Base-by-base conservation (phyloP, 345 rosid genomes). In the Acer campestre region DNA sequence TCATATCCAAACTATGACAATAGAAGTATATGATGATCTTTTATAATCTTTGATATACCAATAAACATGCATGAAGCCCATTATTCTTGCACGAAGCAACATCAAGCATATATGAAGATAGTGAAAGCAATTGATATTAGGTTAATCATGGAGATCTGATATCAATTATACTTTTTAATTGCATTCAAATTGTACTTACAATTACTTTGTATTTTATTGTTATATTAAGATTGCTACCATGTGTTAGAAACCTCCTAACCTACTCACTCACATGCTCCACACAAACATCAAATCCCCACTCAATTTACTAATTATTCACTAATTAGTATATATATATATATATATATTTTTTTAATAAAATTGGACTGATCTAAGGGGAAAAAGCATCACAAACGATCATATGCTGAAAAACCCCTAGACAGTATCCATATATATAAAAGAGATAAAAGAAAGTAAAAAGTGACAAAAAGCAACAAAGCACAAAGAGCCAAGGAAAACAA, bases 11-110 rank as follows among this genome's bases (percentile, higher is more conserved):
- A 53, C 46, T 66, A 66, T 16, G 35, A 14, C 7, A 16, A 65
- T 65, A 13, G 46, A 31, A 65, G 12, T 65, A 31, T 35, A 8
- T 35, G 29, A 35, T 44, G 29, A 35, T 44, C 0, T 65, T 61
- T 74, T 73, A 61, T 74, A 12, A 74, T 22, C 62, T 46, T 70
- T 76, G 20, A 58, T 68, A 58, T 48, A 51, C 80, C 84, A 75
- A 80, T 76, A 81, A 81, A 83, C 88, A 83, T 29, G 31, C 27
- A 25, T 84, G 89, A 82, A 73, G 35, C 68, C 88, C 86, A 81
- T 82, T 73, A 74, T 66, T 74, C 62, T 40, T n/a, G 73, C 61
- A 68, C 22, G 71, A 72, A 80, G 72, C 66, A 70, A 76, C 76
- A 22, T 68, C 20, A 79, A 67, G 78, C 38, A 35, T 35, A 35